Evolutionary conservation across 2,329 filamentous ascomycete species (phyloP), one percentile per base, ranked within the genome.

Genomic region (Periconia digitata): DNA sequence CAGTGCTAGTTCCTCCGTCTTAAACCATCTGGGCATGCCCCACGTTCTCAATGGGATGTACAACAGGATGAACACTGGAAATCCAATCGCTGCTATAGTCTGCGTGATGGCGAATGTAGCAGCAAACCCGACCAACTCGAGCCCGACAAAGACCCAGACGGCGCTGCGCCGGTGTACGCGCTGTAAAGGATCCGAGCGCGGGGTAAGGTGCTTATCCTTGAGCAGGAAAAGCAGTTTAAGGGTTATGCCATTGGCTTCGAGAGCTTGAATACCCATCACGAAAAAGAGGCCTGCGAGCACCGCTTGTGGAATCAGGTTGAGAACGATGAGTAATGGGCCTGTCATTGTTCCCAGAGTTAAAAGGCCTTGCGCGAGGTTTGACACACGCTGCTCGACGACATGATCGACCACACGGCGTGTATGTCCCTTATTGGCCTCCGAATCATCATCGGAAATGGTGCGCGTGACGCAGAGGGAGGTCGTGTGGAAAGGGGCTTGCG

Each of bases 401-500:
- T 72, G 68, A 27, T 72, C 72, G 5, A 77, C 75, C 13, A 70
- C 61, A 43, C 77, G 69, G 8, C 54, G 59, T 0, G 74, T 67
- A 66, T 73, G 52, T 70, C 71, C 50, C 76, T 78, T 55, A 71
- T 74, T 62, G 3, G 49, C 44, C 66, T 73, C 70, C 16, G 72
- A 73, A 39, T 74, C 69, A 0, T 72, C 70, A 36, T 74, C 62
- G 24, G 63, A 59, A 15, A 75, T 64, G 15, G 72, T 71, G 40
- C 62, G 64, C 0, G 69, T 72, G 47, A 78, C 56, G 51, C 70
- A 73, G 13, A 82, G 70, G 0, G 76, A 77, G 53, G 80, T 80
- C 2, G 81, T 84, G 59, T 84, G 81, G 16, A 83, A 80, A 0
- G 80, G 81, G 6, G 81, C 81, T 70, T 83, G 79, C 0, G 80